Percentiles rank a stretch among this genome's conserved stretches.
phyloP scores from a whole-genome alignment of 2,329 filamentous ascomycete genomes.

The Clarireedia hainanense region DNA sequence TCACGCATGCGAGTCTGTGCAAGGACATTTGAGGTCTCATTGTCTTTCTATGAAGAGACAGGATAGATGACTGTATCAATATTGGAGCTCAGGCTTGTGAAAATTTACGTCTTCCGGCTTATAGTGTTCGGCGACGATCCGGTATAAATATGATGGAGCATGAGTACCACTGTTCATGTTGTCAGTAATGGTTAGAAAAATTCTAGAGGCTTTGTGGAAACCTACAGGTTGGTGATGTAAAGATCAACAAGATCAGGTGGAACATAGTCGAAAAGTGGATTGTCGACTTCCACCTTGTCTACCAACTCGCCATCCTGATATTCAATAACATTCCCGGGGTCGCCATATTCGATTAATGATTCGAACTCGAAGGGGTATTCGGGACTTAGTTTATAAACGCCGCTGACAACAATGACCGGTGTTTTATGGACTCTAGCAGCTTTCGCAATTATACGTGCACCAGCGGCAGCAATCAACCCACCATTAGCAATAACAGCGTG shows the following conservation, averaged over 20 bases:
- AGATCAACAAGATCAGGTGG: constrained; percentile 67
- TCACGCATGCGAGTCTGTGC: too few species aligned
- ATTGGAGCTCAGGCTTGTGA: constrained; percentile 32
- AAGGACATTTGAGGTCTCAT: not conserved
- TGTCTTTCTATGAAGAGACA: not conserved
- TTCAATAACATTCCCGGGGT: constrained; percentile 65
- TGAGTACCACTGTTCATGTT: constrained; percentile 47
- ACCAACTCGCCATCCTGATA: constrained; percentile 77
- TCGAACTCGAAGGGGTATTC: constrained; percentile 80
- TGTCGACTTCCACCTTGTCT: constrained; percentile 68
- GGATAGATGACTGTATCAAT: constrained; percentile 11
- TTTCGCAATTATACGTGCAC: constrained; percentile 74
- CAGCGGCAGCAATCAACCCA: constrained; percentile 73
- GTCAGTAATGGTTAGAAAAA: constrained; percentile 14
- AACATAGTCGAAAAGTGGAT: constrained; percentile 76
- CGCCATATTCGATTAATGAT: constrained; percentile 77
- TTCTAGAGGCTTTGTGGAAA: constrained; percentile 21
- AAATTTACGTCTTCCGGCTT: constrained; percentile 64
- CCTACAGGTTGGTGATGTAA: constrained; percentile 80
- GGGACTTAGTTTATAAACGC: constrained; percentile 89
- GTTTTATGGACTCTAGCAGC: constrained; percentile 77
- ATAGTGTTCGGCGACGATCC: constrained; percentile 69
- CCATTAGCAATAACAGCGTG: constrained; percentile 85
- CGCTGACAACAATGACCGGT: constrained; percentile 81
- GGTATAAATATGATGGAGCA: constrained; percentile 64